Evolutionary conservation across 164 flowering plant genomes (phyloP), one percentile per base, ranked within the genome.

Genomic region (Akebia trifoliata): DNA sequence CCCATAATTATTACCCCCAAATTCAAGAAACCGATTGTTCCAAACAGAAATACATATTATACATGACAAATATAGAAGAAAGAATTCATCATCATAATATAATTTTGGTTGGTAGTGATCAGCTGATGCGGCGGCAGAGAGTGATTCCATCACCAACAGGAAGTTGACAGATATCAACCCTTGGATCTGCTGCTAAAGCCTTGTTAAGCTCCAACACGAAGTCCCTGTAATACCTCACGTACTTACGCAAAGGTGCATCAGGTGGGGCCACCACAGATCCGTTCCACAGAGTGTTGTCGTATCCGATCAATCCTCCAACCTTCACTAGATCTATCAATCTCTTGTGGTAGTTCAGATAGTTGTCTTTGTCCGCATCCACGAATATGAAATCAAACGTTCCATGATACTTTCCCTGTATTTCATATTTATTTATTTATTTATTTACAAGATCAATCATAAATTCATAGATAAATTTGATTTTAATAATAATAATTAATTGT

Each of bases 281-380:
- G 63, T 81, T 85, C 98, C 98, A 93, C 0, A 93, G 81, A 51
- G 98, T 93, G 88, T 93, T 93, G 81, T 93, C 97, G 73, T 93
- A 93, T 21, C 97, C 97, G 61, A 93, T 85, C 54, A 93, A 53
- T 0, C 98, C 98, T 3, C 98, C 97, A 0, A 93, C 73, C 67
- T 87, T 93, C 53, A 89, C 97, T 47, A 93, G 57, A 0, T 93
- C 95, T 28, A 93, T 82, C 54, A 93, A 50, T 53, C 95, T 75
- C 84, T 87, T 82, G 78, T 89, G 98, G 81, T 93, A 92, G 78
- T 92, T 92, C 0, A 86, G 7, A 67, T 92, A 93, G 74, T 89
- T 93, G 77, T 90, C 98, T 69, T 90, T 93, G 74, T 93, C 98
- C 0, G 98, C 98, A 26, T 93, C 98, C 62, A 93, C 98, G 63